These are phyloP conservation scores for Clonostachys sp. DNA, from an alignment of 2,329 filamentous ascomycete species.

Conservation along the genomic window DNA sequence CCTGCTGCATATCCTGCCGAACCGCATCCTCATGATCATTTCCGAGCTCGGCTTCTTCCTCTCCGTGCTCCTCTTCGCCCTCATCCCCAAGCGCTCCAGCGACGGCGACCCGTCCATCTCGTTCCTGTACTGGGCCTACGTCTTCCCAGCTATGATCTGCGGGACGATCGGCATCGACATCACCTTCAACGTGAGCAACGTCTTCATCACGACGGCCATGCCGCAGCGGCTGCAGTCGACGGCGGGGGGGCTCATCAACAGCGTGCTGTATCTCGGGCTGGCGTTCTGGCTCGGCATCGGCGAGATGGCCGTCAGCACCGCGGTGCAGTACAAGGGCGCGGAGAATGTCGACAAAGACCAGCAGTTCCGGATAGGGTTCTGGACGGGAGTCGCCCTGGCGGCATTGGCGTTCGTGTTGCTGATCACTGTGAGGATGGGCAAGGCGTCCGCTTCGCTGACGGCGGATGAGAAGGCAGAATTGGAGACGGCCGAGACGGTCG, in stretches of 20 bases:
- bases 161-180: conserved; percentile 72
- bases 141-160: conserved; percentile 67
- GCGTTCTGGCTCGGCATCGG: conserved; percentile 67
- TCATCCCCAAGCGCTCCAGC: conserved; percentile 51
- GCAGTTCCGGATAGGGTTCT: conserved; percentile 63
- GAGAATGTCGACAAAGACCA: conserved; percentile 19
- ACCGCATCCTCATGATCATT: conserved; percentile 57
- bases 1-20: conserved; percentile 62
- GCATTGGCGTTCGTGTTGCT: conserved; percentile 46
- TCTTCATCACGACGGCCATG: conserved; percentile 72
- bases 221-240: conserved; percentile 64
- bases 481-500: no score
- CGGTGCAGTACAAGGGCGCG: conserved; percentile 17
- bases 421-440: conserved; percentile 49
- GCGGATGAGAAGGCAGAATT: conserved; percentile 44
- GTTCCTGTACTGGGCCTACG: conserved; percentile 62
- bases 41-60: conserved; percentile 56
- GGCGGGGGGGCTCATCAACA: conserved; percentile 68
- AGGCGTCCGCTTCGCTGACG: conserved; percentile 51
- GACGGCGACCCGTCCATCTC: conserved; percentile 14
- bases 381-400: conserved; percentile 57
- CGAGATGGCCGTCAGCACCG: conserved; percentile 56
- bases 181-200: conserved; percentile 69
- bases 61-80: conserved; percentile 57
- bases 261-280: conserved; percentile 66